Evolutionary conservation across 2,329 filamentous ascomycete species (phyloP), one percentile per base, ranked within the genome.

Genomic region (Colletotrichum musicola): DNA sequence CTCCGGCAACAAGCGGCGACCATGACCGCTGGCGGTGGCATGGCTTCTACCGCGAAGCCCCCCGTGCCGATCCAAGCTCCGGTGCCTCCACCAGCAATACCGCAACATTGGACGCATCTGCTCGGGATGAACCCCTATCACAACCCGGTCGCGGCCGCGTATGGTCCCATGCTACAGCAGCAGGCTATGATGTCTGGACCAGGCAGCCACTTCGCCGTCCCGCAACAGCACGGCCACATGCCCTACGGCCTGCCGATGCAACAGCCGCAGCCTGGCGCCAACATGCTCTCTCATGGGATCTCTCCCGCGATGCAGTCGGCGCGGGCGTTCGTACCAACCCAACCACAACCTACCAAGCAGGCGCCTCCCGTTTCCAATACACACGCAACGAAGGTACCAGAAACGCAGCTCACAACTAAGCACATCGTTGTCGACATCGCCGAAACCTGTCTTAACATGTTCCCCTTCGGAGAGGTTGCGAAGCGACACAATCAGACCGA

Each of bases 351-450:
- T 22, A 14, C 20, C 35, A 60, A 69, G 35, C n/a, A 10, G 40
- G 38, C 30, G 14, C 6, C 22, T 2, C 30, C 35, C 4, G 35
- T 2, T 25, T 22, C 18, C 2, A 65, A 40, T 35, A 3, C 40
- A 3, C 54, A 68, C 18, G 13, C 7, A 13, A 4, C 46, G 9
- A 56, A 50, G 47, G 14, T 42, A 16, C 63, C 68, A 56, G 77
- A 73, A 44, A 73, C 73, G 9, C 73, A 75, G 12, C 63, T 71
- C 38, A 76, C 77, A 49, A 77, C 77, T 27, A 82, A 80, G 64
- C 79, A 77, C 44, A 79, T 84, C 25, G 81, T 85, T 44, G 81
- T 85, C 25, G 84, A 86, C 72, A 81, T 86, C 22, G 83, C 83
- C 4, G 81, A 85, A 72, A 85, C 84, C 0, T 82, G 82, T 50